A percentile compares a stretch with the other conserved stretches of the same genome.
These are phyloP conservation scores for Monilinia vaccinii-corymbosi DNA, from an alignment of 2,329 filamentous ascomycete genomes.

Conservation along the genomic window DNA sequence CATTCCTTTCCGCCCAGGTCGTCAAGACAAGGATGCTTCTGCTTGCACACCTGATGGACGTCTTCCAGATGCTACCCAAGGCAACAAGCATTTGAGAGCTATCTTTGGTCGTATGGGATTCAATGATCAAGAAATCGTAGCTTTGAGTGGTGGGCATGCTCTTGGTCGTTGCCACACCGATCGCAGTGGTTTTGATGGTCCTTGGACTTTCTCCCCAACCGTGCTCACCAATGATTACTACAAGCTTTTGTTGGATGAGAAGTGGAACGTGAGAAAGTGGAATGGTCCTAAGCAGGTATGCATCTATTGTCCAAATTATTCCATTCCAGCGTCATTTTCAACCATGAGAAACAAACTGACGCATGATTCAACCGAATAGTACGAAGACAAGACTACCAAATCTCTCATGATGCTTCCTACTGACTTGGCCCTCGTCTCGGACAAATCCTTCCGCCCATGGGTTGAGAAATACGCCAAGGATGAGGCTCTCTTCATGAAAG, in stretches of 20 bases:
- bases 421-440: constrained; percentile 78
- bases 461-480: constrained; percentile 88
- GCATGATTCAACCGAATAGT: constrained; percentile 38
- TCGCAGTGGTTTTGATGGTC: constrained; percentile 79
- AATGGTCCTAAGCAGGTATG: constrained; percentile 67
- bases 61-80: constrained; percentile 73
- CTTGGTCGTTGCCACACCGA: constrained; percentile 83
- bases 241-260: constrained; percentile 78
- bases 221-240: constrained; percentile 93
- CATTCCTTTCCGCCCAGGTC: constrained; percentile 84
- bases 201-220: constrained; percentile 88
- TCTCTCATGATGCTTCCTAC: constrained; percentile 95
- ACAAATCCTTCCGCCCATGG: constrained; percentile 73
- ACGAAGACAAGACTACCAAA: constrained; percentile 80
- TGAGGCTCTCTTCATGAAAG: constrained; percentile 84
- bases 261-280: constrained; percentile 90
- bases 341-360: background rate
- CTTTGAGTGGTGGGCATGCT: constrained; percentile 75
- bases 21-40: constrained; percentile 65
- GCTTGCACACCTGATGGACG: constrained; percentile 93
- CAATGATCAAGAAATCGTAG: constrained; percentile 94
- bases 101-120: constrained; percentile 98
- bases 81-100: constrained; percentile 70
- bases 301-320: background rate
- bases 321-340: background rate